Conservation (phyloP, 305 asterid genomes). For the Andrographis paniculata region DNA sequence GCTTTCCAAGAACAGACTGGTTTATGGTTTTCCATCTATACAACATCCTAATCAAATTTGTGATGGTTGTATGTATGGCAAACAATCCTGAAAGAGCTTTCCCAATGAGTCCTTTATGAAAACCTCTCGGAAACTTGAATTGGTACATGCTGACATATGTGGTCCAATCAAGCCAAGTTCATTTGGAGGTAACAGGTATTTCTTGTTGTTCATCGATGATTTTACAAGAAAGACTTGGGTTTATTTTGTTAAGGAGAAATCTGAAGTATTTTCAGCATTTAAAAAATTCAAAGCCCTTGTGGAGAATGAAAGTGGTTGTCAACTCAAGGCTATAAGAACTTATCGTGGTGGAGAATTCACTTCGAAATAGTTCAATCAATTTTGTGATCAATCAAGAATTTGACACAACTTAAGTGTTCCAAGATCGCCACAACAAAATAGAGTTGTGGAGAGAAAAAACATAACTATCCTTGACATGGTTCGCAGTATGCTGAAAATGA, state of each 20-base stretch:
- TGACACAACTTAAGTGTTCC: background rate
- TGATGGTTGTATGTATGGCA: no score
- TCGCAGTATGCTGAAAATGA: background rate
- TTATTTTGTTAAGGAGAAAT: no score
- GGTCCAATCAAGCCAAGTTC: no score
- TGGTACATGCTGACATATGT: background rate
- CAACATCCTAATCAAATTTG: background rate
- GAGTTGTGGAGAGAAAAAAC: background rate
- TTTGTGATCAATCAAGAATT: background rate
- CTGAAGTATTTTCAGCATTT: no score
- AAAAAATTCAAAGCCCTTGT: no score
- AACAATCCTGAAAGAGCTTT: background rate
- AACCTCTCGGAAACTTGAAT: background rate
- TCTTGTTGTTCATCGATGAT: no score
- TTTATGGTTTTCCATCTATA: background rate
- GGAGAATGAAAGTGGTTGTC: no score
- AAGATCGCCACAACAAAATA: background rate
- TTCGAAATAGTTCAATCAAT: background rate
- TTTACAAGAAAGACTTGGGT: no score
- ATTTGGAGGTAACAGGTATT: no score
- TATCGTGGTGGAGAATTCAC: background rate
- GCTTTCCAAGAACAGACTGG: background rate
- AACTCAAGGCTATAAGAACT: no score
- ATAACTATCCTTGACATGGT: background rate
- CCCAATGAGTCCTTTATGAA: background rate